Percentiles rank a stretch among this genome's conserved stretches.
Evolutionary conservation across 176 grass and related monocot species (phyloP).

Genomic region (Elymus sibiricus): DNA sequence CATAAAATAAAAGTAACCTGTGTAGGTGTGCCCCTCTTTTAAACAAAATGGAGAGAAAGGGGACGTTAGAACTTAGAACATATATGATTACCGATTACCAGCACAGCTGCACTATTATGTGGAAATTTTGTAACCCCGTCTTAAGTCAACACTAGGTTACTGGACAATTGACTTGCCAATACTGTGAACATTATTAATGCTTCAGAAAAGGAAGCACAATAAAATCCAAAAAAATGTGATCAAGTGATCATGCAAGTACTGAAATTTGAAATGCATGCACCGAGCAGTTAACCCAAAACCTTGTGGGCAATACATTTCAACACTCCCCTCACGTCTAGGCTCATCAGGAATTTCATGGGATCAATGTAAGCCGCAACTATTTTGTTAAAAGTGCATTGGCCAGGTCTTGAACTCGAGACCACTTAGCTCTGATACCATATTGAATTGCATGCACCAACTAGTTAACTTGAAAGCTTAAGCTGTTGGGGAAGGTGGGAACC

Average conservation of each 20-base stretch:
- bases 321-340: background rate
- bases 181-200: background rate
- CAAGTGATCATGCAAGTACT: background rate
- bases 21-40: background rate
- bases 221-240: background rate
- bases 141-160: background rate
- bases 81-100: background rate
- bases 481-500: background rate
- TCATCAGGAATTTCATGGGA: background rate
- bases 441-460: background rate
- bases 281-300: background rate
- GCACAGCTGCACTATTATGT: background rate
- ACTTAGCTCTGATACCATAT: background rate
- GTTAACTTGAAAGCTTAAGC: background rate
- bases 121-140: background rate
- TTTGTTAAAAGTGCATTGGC: background rate
- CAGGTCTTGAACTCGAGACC: background rate
- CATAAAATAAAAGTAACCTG: conserved; percentile 13
- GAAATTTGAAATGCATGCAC: background rate
- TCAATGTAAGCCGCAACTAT: background rate
- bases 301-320: background rate
- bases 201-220: background rate
- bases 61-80: background rate
- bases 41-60: background rate
- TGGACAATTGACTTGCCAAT: background rate